A percentile compares a stretch with the other conserved stretches of the same genome.
phyloP scores from a whole-genome alignment of 495 filamentous ascomycete genomes.

The Penicillium canescens region DNA sequence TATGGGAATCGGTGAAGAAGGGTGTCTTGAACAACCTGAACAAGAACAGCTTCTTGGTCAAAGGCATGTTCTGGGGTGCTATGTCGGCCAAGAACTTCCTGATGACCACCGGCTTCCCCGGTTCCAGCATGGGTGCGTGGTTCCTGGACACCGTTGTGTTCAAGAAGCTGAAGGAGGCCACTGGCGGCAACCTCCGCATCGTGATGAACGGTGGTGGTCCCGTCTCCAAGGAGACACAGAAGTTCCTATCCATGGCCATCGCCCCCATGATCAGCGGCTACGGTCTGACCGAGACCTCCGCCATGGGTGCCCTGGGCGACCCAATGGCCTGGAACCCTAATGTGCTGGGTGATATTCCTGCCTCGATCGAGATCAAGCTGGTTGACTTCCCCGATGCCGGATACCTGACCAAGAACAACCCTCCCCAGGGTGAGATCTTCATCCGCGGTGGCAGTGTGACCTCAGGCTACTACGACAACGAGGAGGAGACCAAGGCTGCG shows the following conservation, averaged over 20 bases:
- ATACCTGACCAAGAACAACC: conserved; percentile 81
- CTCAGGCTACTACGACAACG: conserved; percentile 75
- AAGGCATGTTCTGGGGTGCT: conserved; percentile 90
- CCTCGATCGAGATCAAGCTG: conserved; percentile 84
- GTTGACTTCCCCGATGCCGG: conserved; percentile 95
- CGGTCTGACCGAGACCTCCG: conserved; percentile 90
- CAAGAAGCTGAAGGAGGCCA: conserved; percentile 90
- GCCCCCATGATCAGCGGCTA: conserved; percentile 92
- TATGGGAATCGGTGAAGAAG: conserved; percentile 99
- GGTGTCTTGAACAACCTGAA: conserved; percentile 87
- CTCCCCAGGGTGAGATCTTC: conserved; percentile 94
- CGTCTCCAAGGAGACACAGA: conserved; percentile 81
- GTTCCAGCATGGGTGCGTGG: conserved; percentile 57
- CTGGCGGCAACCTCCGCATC: conserved; percentile 76
- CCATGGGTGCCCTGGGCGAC: conserved; percentile 91
- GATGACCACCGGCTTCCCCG: conserved; percentile 73
- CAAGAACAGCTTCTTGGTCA: conserved; percentile 68
- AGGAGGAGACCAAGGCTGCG: conserved; percentile 76
- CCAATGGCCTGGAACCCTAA: conserved; percentile 85
- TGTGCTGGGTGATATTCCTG: conserved; percentile 79
- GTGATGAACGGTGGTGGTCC: conserved; percentile 88
- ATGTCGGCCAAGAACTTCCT: conserved; percentile 81
- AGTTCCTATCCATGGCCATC: conserved; percentile 86
- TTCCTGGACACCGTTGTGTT: conserved; percentile 78
- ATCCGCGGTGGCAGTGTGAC: conserved; percentile 80